Percentiles rank a stretch among this genome's conserved stretches.
Evolutionary conservation across 768 basidiomycete genomes (phyloP).

Genomic region (Lyophyllum decastes): DNA sequence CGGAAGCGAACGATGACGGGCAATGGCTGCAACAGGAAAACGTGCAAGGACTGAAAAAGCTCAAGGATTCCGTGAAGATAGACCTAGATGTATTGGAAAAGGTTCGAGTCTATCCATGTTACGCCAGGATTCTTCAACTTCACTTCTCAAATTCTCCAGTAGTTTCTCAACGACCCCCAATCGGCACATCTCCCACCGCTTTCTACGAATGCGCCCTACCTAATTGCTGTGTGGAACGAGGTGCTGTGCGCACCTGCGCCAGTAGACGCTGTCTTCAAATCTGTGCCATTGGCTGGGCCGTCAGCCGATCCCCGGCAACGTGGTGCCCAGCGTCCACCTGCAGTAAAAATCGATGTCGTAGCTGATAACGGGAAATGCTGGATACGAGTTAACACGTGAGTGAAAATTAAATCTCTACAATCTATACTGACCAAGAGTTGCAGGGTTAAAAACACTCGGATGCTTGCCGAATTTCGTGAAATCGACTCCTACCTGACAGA

Average conservation of each 20-base stretch:
- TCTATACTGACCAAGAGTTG: neutral
- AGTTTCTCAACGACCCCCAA: slow-evolving; percentile 58
- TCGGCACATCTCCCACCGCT: slow-evolving; percentile 48
- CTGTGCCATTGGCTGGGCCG: slow-evolving; percentile 34
- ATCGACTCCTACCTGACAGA: slow-evolving; percentile 79
- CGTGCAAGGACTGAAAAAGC: slow-evolving; percentile 47
- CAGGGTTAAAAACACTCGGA: slow-evolving; percentile 76
- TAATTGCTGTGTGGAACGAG: slow-evolving; percentile 83
- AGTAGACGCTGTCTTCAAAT: slow-evolving; percentile 59
- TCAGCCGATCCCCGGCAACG: slow-evolving; percentile 18
- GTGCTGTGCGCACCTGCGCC: slow-evolving; percentile 61
- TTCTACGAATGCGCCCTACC: slow-evolving; percentile 80
- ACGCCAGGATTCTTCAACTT: slow-evolving; percentile 1
- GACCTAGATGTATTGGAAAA: slow-evolving; percentile 48
- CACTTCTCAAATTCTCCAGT: slow-evolving; percentile 38
- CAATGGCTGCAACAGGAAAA: slow-evolving; percentile 44
- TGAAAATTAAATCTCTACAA: slow-evolving; percentile 15
- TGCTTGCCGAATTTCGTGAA: slow-evolving; percentile 81
- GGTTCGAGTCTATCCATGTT: slow-evolving; percentile 27
- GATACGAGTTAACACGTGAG: slow-evolving; percentile 89
- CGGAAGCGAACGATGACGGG: slow-evolving; percentile 36
- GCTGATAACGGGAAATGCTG: slow-evolving; percentile 73
- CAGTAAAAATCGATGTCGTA: slow-evolving; percentile 80
- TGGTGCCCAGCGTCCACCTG: slow-evolving; percentile 26
- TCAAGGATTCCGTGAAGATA: slow-evolving; percentile 44